Evolutionary conservation across 805 yeast genomes (phyloP), one percentile per base, ranked within the genome.

Genomic region (Wickerhamiella nectarea): DNA sequence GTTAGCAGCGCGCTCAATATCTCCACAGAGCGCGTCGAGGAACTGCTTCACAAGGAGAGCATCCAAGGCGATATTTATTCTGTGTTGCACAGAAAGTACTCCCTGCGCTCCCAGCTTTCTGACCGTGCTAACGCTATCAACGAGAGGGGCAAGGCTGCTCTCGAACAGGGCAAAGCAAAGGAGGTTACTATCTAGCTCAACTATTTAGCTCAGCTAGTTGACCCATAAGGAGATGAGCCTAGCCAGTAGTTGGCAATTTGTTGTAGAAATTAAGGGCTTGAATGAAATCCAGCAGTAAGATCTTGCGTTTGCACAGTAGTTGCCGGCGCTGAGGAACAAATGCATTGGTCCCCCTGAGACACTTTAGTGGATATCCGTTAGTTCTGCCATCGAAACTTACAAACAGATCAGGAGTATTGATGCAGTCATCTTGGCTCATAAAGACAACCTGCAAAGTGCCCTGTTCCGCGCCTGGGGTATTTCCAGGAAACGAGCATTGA

Each of bases 11-110:
- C 65, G 6, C 61, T 74, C 47, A 69, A 69, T 53, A 54, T 73
- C 45, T 48, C 66, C 10, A 60, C 58, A 40, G 74, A 68, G 46
- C 69, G 70, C 46, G 72, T 71, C 36, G 73, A 69, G 55, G 64
- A 69, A 54, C 71, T 74, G 72, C 64, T 72, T 46, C 62, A 68
- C 20, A 68, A 68, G 49, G 35, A 28, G 6, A 7, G n/a, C 31
- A 65, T 70, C 59, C 74, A 72, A 52, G 77, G 76, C 22, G 69
- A 70, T 58, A 70, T 75, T 46, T 69, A 73, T 48, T 72, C 77
- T 46, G 70, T 71, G 59, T 70, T 3, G 41, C 44, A 25, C 38
- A 34, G 6, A 46, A 28, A 8, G 46, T 46, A 12, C 46, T 28
- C 31, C 15, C 31, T 28, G 15, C 31, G 14, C 14, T 14, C 31